phyloP scores from a whole-genome alignment of 306 rosid species.

The Quercus agrifolia region DNA sequence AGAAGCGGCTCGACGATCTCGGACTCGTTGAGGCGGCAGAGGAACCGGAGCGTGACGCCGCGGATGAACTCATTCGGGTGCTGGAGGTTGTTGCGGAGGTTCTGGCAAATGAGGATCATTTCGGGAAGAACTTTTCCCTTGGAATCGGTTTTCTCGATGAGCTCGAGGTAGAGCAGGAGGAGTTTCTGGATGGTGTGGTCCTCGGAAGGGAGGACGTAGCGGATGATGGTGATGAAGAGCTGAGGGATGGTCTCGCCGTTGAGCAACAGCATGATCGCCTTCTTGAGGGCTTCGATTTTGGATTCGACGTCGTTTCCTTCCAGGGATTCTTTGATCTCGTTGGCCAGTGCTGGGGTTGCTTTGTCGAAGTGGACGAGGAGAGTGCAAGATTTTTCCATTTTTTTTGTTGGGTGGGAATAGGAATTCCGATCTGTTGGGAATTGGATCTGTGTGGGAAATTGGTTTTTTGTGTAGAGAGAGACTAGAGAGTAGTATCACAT shows the following conservation, averaged over 20 bases:
- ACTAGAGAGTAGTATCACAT: too few relatives aligned
- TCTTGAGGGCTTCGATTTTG: constrained; percentile 82
- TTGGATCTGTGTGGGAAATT: not conserved
- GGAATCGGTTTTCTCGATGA: constrained; percentile 89
- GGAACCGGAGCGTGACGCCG: constrained; percentile 85
- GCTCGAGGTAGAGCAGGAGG: constrained; percentile 89
- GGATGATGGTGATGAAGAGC: constrained; percentile 85
- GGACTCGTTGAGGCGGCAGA: constrained; percentile 79
- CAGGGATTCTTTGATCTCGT: constrained; percentile 81
- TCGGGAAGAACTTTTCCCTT: constrained; percentile 84
- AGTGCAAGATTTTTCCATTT: constrained; percentile 88
- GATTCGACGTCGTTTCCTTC: constrained; percentile 70
- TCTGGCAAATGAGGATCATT: constrained; percentile 97
- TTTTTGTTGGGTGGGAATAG: not conserved
- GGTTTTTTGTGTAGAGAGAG: not conserved
- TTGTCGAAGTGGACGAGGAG: constrained; percentile 89
- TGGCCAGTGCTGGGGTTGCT: constrained; percentile 83
- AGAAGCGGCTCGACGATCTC: constrained; percentile 91
- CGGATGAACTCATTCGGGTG: constrained; percentile 92
- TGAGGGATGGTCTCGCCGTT: constrained; percentile 92
- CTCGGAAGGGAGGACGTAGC: constrained; percentile 91
- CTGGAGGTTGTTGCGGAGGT: constrained; percentile 89
- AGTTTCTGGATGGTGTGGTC: constrained; percentile 97
- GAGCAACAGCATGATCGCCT: constrained; percentile 86
- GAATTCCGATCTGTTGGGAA: constrained; percentile 10